Evolutionary conservation across 768 basidiomycete species (phyloP).

Genomic region (Leccinum uliginosum): DNA sequence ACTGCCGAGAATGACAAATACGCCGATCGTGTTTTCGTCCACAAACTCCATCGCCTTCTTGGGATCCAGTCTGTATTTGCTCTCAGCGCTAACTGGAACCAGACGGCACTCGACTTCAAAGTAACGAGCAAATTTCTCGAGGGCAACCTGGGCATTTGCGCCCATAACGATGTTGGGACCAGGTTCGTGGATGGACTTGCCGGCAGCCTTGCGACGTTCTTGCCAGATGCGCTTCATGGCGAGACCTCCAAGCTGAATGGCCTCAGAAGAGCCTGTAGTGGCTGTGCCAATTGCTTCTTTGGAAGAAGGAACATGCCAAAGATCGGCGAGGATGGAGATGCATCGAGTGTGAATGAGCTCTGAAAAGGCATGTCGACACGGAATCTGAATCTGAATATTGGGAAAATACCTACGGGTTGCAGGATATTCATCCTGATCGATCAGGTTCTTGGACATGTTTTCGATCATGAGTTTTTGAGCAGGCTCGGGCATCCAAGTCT

Average conservation of each 20-base stretch:
- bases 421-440: conserved; percentile 70
- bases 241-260: conserved; percentile 68
- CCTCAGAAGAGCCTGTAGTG: conserved; percentile 68
- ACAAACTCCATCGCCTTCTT: conserved; percentile 59
- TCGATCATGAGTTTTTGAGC: conserved; percentile 57
- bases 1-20: conserved; percentile 60
- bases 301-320: conserved; percentile 61
- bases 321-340: conserved; percentile 56
- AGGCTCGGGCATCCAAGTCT: conserved; percentile 57
- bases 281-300: conserved; percentile 61
- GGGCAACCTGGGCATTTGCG: conserved; percentile 65
- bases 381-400: not conserved
- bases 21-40: conserved; percentile 70
- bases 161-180: conserved; percentile 65
- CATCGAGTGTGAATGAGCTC: conserved; percentile 43
- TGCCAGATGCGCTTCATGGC: conserved; percentile 74
- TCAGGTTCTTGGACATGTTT: conserved; percentile 64
- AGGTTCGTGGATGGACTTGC: conserved; percentile 63
- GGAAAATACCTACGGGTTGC: conserved; percentile 38
- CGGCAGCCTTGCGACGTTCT: conserved; percentile 56
- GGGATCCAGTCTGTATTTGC: conserved; percentile 74
- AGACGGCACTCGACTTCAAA: conserved; percentile 63
- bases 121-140: conserved; percentile 68
- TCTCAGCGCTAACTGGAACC: conserved; percentile 61
- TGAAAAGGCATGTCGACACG: conserved; percentile 6